Conservation (phyloP, 306 rosid species). For the Vigna mungo region DNA sequence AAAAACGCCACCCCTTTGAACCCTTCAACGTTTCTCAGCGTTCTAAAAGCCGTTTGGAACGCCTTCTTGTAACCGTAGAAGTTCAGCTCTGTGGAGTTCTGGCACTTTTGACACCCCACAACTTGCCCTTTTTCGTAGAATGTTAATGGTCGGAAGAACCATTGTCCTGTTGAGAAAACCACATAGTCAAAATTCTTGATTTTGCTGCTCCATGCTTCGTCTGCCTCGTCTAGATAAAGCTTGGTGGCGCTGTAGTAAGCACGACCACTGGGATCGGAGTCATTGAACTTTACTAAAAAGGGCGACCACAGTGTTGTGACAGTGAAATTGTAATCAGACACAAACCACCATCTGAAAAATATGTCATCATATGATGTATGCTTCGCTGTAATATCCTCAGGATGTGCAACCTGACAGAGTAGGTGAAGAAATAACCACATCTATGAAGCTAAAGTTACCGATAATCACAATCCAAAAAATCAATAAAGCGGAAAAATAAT, state of each 20-base stretch:
- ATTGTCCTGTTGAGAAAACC: conserved; percentile 75
- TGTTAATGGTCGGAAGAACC: conserved; percentile 71
- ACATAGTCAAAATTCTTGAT: conserved; percentile 63
- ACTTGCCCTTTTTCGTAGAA: conserved; percentile 56
- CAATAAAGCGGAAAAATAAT: background rate
- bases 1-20: conserved; percentile 69
- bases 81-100: conserved; percentile 36
- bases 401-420: conserved; percentile 58
- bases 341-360: conserved; percentile 59
- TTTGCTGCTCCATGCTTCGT: conserved; percentile 53
- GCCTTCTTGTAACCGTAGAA: conserved; percentile 64
- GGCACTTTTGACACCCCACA: conserved; percentile 63
- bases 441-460: background rate
- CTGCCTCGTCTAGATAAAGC: conserved; percentile 68
- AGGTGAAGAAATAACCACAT: background rate
- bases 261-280: conserved; percentile 48
- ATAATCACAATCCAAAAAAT: background rate
- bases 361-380: conserved; percentile 34
- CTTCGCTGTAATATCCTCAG: conserved; percentile 52
- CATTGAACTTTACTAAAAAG: conserved; percentile 55
- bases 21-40: conserved; percentile 47
- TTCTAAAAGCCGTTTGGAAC: conserved; percentile 57
- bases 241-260: conserved; percentile 51
- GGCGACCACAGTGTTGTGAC: conserved; percentile 71
- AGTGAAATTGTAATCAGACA: conserved; percentile 67